Evolutionary conservation across 371 early-diverging fungal genomes (phyloP).

Genomic region (Mucor circinelloides): DNA sequence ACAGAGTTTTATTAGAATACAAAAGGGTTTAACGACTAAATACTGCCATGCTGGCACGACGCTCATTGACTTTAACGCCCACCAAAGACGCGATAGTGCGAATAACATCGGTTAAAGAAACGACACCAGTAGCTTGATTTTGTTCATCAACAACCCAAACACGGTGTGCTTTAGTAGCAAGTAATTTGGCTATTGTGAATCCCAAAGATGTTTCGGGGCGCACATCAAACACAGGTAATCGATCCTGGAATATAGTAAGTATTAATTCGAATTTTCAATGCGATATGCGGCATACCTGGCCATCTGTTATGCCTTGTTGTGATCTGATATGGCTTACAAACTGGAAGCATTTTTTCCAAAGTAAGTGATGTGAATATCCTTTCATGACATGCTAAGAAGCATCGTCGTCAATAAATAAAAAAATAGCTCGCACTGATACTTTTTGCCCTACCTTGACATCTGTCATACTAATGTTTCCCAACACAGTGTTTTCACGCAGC

Average conservation of each 20-base stretch:
- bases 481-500: conserved; percentile 49
- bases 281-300: conserved; percentile 36
- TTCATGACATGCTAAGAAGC: conserved; percentile 24
- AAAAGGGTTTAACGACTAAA: not conserved
- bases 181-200: conserved; percentile 72
- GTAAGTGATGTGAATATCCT: conserved; percentile 12
- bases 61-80: conserved; percentile 11
- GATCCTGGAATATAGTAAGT: conserved; percentile 47
- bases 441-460: conserved; percentile 55
- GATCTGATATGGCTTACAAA: conserved; percentile 54
- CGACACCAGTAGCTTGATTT: conserved; percentile 60
- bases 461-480: conserved; percentile 73
- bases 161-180: conserved; percentile 82
- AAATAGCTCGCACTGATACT: not conserved
- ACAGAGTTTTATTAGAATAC: too few species aligned
- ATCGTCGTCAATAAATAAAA: not conserved
- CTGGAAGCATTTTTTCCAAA: conserved; percentile 49
- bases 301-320: conserved; percentile 54
- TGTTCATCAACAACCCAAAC: conserved; percentile 76
- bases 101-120: conserved; percentile 77
- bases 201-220: conserved; percentile 68
- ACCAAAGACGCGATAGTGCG: conserved; percentile 51
- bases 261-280: not conserved
- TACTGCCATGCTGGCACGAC: conserved; percentile 15
- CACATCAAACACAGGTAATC: conserved; percentile 80